Conservation (phyloP, 1,284 basidiomycete species). For the Xerocomus minutiporus region DNA sequence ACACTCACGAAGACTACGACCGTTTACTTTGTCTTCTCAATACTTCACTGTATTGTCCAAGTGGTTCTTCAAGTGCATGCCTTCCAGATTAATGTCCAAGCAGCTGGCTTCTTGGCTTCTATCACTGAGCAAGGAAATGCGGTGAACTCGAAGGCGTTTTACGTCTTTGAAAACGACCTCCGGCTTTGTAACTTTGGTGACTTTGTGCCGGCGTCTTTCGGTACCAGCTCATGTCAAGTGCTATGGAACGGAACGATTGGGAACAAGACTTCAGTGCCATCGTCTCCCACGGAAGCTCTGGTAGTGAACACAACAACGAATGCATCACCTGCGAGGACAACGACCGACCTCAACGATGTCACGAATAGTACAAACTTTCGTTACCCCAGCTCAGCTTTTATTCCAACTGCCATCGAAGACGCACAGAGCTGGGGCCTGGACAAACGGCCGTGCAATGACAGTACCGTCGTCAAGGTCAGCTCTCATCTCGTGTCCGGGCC, state of each 20-base stretch:
- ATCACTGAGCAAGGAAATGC: slow-evolving; percentile 51
- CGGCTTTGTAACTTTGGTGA: slow-evolving; percentile 45
- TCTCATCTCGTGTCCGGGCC: background rate
- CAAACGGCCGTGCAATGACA: background rate
- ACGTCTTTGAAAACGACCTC: slow-evolving; percentile 47
- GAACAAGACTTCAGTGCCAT: slow-evolving; percentile 10
- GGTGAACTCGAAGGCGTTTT: slow-evolving; percentile 45
- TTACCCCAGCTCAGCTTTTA: background rate
- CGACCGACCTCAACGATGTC: background rate
- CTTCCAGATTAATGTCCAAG: slow-evolving; percentile 58
- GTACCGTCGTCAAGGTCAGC: slow-evolving; percentile 4
- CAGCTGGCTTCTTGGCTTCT: slow-evolving; percentile 47
- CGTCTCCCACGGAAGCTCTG: background rate
- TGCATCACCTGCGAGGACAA: background rate
- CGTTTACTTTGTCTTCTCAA: slow-evolving; percentile 63
- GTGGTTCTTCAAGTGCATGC: slow-evolving; percentile 64
- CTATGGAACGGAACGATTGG: slow-evolving; percentile 45
- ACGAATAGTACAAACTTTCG: background rate
- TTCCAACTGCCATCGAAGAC: background rate
- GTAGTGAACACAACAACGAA: background rate
- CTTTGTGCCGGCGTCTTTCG: slow-evolving; percentile 47
- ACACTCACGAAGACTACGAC: slow-evolving; percentile 63
- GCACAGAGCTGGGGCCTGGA: background rate
- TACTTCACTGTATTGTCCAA: slow-evolving; percentile 64
- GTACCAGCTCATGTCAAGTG: slow-evolving; percentile 46